Conservation (phyloP, 2,329 filamentous ascomycete species). For the Ascochyta viciae-villosae region DNA sequence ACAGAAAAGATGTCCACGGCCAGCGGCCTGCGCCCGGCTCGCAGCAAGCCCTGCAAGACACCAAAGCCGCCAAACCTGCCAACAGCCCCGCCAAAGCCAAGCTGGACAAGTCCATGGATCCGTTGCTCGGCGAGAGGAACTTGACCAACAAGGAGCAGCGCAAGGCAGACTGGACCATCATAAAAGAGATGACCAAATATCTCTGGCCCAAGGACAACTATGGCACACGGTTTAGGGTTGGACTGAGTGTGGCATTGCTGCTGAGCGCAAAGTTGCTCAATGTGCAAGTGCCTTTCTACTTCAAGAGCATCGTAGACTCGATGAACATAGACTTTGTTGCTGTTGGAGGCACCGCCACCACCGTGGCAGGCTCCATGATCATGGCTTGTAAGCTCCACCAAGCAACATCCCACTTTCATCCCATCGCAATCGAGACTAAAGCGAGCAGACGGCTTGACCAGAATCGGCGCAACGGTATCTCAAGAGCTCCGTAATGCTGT, state of each 20-base stretch:
- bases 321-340: constrained; percentile 96
- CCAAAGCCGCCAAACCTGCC: constrained; percentile 31
- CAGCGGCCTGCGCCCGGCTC: constrained; percentile 37
- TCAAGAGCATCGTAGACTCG: constrained; percentile 95
- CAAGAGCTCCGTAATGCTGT: constrained; percentile 95
- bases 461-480: constrained; percentile 87
- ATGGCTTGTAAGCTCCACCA: constrained; percentile 70
- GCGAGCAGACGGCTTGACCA: constrained; percentile 74
- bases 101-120: constrained; percentile 38
- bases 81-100: constrained; percentile 26
- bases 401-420: constrained; percentile 6
- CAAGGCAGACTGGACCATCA: constrained; percentile 97
- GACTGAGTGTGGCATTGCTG: constrained; percentile 81
- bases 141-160: constrained; percentile 83
- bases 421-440: constrained; percentile 24
- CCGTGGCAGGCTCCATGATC: constrained; percentile 90
- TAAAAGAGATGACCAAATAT: constrained; percentile 96
- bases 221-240: constrained; percentile 83
- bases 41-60: constrained; percentile 27
- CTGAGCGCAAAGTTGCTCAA: constrained; percentile 91
- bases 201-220: constrained; percentile 92
- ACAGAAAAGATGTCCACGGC: constrained; percentile 53
- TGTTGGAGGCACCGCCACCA: constrained; percentile 85
- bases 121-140: constrained; percentile 68
- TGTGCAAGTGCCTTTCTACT: constrained; percentile 98